phyloP scores from a whole-genome alignment of 176 grass and related monocot species.

The Poa pratensis region DNA sequence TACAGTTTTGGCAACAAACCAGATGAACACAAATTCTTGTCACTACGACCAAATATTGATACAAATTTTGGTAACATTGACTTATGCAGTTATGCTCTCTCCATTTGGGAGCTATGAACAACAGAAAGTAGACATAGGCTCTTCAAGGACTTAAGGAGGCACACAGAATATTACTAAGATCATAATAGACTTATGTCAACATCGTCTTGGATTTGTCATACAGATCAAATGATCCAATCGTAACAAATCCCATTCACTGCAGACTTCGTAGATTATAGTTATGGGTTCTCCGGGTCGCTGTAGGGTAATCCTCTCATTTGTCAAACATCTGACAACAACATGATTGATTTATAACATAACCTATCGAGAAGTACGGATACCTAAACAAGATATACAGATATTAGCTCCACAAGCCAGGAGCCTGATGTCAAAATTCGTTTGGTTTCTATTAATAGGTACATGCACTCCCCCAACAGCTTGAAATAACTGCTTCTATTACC shows the following conservation, averaged over 20 bases:
- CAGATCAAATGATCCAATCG: conserved; percentile 5
- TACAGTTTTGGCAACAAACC: conserved; percentile 18
- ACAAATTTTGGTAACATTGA: not conserved
- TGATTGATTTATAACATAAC: conserved; percentile 11
- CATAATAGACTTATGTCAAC: conserved; percentile 3
- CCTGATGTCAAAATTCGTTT: not conserved
- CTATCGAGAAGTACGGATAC: not conserved
- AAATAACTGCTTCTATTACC: not conserved
- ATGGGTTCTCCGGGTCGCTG: not conserved
- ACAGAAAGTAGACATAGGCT: conserved; percentile 6
- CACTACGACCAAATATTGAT: not conserved
- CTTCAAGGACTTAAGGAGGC: not conserved
- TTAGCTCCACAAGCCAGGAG: conserved; percentile 11
- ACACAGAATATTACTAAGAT: not conserved
- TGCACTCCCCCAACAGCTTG: not conserved
- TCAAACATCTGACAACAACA: conserved; percentile 16
- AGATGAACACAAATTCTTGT: not conserved
- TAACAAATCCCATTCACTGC: not conserved
- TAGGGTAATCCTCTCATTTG: not conserved
- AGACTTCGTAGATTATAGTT: not conserved
- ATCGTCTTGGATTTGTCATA: not conserved
- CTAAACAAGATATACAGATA: conserved; percentile 1
- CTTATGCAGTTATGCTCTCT: not conserved
- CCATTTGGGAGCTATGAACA: not conserved
- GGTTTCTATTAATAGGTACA: not conserved